Conservation (phyloP, 2,329 filamentous ascomycete genomes). For the Parastagonospora avenae region DNA sequence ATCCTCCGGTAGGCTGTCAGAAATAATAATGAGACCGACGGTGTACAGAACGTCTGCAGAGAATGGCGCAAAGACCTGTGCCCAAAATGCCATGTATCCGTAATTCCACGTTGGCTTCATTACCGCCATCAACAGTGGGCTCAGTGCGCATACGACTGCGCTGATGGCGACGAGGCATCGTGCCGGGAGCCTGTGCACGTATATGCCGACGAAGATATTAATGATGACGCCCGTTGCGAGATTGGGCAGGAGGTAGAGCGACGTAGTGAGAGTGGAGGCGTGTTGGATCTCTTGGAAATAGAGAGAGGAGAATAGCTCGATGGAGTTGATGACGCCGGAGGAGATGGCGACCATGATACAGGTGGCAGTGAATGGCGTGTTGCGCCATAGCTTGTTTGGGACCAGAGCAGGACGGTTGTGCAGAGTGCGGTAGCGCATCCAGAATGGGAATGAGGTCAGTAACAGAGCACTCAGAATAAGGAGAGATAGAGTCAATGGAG, state of each 20-base stretch:
- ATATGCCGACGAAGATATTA: slow-evolving; percentile 54
- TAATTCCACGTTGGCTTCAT: slow-evolving; percentile 57
- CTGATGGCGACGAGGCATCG: slow-evolving; percentile 49
- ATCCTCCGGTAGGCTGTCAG: slow-evolving; percentile 60
- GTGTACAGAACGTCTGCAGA: slow-evolving; percentile 60
- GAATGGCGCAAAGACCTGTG: slow-evolving; percentile 49
- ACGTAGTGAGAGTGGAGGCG: slow-evolving; percentile 37
- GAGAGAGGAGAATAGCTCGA: slow-evolving; percentile 50
- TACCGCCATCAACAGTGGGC: slow-evolving; percentile 63
- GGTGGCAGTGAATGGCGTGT: slow-evolving; percentile 59
- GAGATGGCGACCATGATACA: slow-evolving; percentile 54
- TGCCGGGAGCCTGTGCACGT: slow-evolving; percentile 53
- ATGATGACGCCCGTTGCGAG: slow-evolving; percentile 45
- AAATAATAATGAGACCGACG: slow-evolving; percentile 60
- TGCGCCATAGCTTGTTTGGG: slow-evolving; percentile 58
- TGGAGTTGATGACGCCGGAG: slow-evolving; percentile 44
- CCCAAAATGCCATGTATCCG: slow-evolving; percentile 56
- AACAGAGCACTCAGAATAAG: slow-evolving; percentile 31
- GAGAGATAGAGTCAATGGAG: slow-evolving; percentile 23
- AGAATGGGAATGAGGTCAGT: slow-evolving; percentile 31
- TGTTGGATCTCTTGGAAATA: slow-evolving; percentile 52
- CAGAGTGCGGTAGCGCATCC: slow-evolving; percentile 36
- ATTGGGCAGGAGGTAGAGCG: slow-evolving; percentile 51
- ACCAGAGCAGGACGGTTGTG: slow-evolving; percentile 28
- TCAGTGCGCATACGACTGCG: slow-evolving; percentile 50